Base-by-base conservation (phyloP, 176 grass and related monocot species). In the Carex littledalei region DNA sequence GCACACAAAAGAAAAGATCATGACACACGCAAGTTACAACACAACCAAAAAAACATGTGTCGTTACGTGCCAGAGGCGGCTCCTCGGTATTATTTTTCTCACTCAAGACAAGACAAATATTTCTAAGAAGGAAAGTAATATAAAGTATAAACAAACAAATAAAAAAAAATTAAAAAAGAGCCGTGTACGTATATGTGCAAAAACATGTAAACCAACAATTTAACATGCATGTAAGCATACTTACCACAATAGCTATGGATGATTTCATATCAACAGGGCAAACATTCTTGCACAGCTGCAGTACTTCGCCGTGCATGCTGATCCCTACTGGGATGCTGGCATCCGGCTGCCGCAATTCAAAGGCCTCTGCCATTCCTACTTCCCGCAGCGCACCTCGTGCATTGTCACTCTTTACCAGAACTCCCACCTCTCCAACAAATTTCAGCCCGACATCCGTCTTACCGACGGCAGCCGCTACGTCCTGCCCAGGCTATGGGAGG, bases 351-450 rank as follows among this genome's bases (percentile, higher is more conserved):
- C 81, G 0, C 71, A 29, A 0, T 91, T 93, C 86, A 56, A 26
- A 0, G 92, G 95, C n/a, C 9, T 98, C 63, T 43, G 1, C 20
- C 86, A 89, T 1, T 85, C 74, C 8, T 98, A 87, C 47, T 98
- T 98, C 57, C 88, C 91, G 3, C 91, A 93, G 83, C 60, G 80
- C n/a, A 88, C 86, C 10, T 81, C 35, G 0, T 94, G 95, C 81
- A 12, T 55, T 58, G 88, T 91, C 49, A 94, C 86, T 58, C 84
- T 98, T 21, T 98, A 94, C 65, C 95, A 98, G 73, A 91, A 98
- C 82, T 49, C 91, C 37, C 91, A 95, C 79, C 88, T 92, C 32
- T 89, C 92, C 12, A 73, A 60, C 67, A 3, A 6, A 64, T 98
- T 90, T 53, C 84, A 86, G 3, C 95, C 95, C 1, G 2, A 49